Evolutionary conservation across 176 grass and related monocot species (phyloP).

Genomic region (Raddia guianensis): DNA sequence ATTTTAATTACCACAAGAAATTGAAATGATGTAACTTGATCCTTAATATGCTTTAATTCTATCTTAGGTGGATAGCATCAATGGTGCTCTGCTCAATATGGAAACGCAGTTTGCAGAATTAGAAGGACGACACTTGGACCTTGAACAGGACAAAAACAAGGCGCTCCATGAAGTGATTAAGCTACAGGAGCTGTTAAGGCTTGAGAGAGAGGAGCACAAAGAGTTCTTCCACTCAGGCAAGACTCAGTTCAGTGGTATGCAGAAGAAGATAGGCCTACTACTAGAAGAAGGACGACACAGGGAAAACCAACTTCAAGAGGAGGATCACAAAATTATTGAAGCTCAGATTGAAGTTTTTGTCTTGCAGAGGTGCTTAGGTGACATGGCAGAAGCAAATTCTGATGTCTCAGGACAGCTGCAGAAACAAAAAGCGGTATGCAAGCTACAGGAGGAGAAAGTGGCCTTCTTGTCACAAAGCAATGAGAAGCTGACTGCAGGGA

Average conservation of each 20-base stretch:
- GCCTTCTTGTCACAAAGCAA: constrained; percentile 47
- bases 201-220: constrained; percentile 62
- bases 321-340: constrained; percentile 62
- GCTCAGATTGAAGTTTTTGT: constrained; percentile 78
- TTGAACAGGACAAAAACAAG: constrained; percentile 70
- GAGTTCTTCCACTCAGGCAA: constrained; percentile 52
- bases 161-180: constrained; percentile 42
- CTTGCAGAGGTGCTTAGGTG: constrained; percentile 69
- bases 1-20: background rate
- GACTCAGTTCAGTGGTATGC: constrained; percentile 46
- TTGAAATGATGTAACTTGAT: constrained; percentile 30
- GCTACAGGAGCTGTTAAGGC: constrained; percentile 53
- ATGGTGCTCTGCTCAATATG: constrained; percentile 60
- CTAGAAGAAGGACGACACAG: constrained; percentile 51
- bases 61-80: constrained; percentile 75
- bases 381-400: constrained; percentile 65
- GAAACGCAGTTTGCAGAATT: constrained; percentile 70
- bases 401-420: constrained; percentile 34
- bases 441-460: constrained; percentile 47
- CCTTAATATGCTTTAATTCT: constrained; percentile 29
- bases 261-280: constrained; percentile 56
- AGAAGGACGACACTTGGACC: constrained; percentile 63
- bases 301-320: constrained; percentile 66
- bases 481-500: constrained; percentile 60
- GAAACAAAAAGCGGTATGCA: constrained; percentile 49